Conservation (phyloP, 495 filamentous ascomycete genomes). For the Podospora anserina region DNA sequence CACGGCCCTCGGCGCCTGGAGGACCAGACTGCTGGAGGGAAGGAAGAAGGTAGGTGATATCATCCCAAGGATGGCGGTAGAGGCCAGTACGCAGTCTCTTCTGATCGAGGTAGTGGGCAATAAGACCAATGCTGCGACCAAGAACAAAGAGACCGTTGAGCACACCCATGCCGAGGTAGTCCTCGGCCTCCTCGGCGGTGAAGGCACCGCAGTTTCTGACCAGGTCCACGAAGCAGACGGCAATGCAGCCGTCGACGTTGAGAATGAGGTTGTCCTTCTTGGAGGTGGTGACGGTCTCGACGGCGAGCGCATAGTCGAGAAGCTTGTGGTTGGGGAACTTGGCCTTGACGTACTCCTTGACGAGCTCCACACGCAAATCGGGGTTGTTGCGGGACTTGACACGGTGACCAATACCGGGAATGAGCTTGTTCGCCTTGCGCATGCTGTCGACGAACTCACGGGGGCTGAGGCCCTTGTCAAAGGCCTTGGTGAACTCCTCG, state of each 20-base stretch:
- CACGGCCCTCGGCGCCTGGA: slow-evolving; percentile 79
- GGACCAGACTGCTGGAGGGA: slow-evolving; percentile 66
- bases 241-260: slow-evolving; percentile 96
- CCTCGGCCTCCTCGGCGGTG: slow-evolving; percentile 74
- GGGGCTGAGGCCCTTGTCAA: slow-evolving; percentile 95
- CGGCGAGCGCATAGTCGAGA: slow-evolving; percentile 96
- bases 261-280: slow-evolving; percentile 99
- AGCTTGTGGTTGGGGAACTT: slow-evolving; percentile 96
- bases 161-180: slow-evolving; percentile 89
- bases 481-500: slow-evolving; percentile 97
- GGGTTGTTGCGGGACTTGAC: slow-evolving; percentile 99
- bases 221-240: slow-evolving; percentile 97
- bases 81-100: slow-evolving; percentile 97
- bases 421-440: slow-evolving; percentile 99
- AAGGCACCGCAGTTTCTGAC: slow-evolving; percentile 98
- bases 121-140: slow-evolving; percentile 92
- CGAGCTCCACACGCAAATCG: slow-evolving; percentile 97
- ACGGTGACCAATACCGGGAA: slow-evolving; percentile 97
- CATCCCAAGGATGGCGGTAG: slow-evolving; percentile 98
- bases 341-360: slow-evolving; percentile 97
- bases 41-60: slow-evolving; percentile 94
- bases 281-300: slow-evolving; percentile 95
- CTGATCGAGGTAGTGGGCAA: slow-evolving; percentile 99
- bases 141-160: slow-evolving; percentile 99
- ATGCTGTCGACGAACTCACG: slow-evolving; percentile 98